Base-by-base conservation (phyloP, 164 flowering plant species). In the Macadamia integrifolia region DNA sequence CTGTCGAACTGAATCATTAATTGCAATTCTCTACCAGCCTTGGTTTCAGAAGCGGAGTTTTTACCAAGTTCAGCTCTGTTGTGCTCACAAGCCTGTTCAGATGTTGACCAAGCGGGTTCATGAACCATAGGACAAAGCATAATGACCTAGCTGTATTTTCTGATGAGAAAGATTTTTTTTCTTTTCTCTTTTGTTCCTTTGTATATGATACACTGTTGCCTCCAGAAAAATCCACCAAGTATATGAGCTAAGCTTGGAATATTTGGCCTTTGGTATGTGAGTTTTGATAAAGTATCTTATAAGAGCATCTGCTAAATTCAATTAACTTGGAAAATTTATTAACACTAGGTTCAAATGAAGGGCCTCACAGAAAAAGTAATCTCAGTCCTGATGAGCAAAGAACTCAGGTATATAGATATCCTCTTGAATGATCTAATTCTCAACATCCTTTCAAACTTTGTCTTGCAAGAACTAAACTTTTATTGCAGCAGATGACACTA, bases 401-500 rank as follows among this genome's bases (percentile, higher is more conserved):
- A 81, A 81, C 96, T 62, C 96, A 92, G 88, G 98, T 87, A 75
- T 31, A 59, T 49, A 1, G 6, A 32, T 50, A 13, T 31, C 23
- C 2, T 17, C 66, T 60, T 6, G 32, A 0, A 0, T 49, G 15
- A 32, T 14, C 48, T 70, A 55, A 40, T 58, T 69, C 18, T 28
- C 55, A n/a, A 40, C 9, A 11, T 18, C 11, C 2, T 35, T 58
- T 18, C 13, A n/a, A 12, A 35, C 62, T 30, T 53, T 14, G 57
- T 28, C 6, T 57, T 72, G 58, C 6, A 40, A 53, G 43, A 49
- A 46, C 31, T 30, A 28, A 52, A 14, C 30, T 65, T 75, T 52
- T 73, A n/a, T 64, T 67, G 75, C 59, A 31, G 43, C 85, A 93
- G 98, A 84, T 94, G 81, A 88, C 98, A 60, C 74, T 94, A 52